Evolutionary conservation across 495 filamentous ascomycete genomes (phyloP).

Genomic region (Aspergillus campestris): DNA sequence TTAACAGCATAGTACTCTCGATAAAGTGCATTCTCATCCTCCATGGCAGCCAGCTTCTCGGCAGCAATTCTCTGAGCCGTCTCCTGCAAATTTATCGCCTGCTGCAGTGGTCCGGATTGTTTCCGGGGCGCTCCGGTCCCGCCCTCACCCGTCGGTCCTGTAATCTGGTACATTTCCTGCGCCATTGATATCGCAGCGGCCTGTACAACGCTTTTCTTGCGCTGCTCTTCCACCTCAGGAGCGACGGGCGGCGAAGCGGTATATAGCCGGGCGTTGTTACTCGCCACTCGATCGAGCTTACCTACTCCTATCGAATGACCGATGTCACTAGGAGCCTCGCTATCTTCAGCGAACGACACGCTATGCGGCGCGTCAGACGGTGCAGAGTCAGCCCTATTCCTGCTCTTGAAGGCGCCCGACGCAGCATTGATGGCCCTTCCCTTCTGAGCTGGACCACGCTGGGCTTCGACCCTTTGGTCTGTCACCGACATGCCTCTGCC

Average conservation of each 20-base stretch:
- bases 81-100: conserved; percentile 64
- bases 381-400: conserved; percentile 61
- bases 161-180: conserved; percentile 65
- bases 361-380: conserved; percentile 54
- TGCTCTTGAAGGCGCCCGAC: conserved; percentile 56
- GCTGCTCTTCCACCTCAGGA: conserved; percentile 64
- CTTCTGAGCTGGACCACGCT: conserved; percentile 48
- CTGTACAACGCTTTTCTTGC: conserved; percentile 58
- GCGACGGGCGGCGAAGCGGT: conserved; percentile 66
- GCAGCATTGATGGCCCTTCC: conserved; percentile 62
- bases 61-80: conserved; percentile 75
- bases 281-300: conserved; percentile 44
- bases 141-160: conserved; percentile 39
- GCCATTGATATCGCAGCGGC: conserved; percentile 85
- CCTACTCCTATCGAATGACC: conserved; percentile 46
- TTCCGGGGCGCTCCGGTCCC: conserved; percentile 19
- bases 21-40: conserved; percentile 60
- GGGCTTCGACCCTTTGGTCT: conserved; percentile 24
- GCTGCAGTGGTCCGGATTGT: conserved; percentile 27
- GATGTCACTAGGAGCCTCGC: conserved; percentile 19
- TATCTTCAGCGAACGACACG: conserved; percentile 51
- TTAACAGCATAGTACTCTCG: conserved; percentile 66
- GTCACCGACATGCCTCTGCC: conserved; percentile 8
- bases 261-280: conserved; percentile 55
- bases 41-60: conserved; percentile 71